Base-by-base conservation (phyloP, 345 rosid genomes). In the Combretum micranthum region DNA sequence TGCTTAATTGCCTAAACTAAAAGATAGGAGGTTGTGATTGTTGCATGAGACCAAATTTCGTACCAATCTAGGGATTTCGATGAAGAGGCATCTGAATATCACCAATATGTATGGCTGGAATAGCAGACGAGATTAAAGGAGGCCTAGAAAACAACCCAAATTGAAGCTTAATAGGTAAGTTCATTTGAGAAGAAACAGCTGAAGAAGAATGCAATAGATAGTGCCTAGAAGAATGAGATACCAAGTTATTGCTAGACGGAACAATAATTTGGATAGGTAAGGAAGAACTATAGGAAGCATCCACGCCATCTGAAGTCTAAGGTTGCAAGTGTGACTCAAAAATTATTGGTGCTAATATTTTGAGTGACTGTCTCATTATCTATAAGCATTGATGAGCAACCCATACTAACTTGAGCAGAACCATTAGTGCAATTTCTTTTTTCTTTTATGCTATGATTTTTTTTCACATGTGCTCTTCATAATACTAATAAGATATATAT, bases 71-170 rank as follows among this genome's bases (percentile, higher is more conserved):
- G 42, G 95, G 84, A 77, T 85, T 85, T 46, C 90, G 71, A 78
- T 84, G 92, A 74, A 94, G 99, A 64, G 99, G 99, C 99, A 90
- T 90, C 80, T 89, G 94, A 69, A 93, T 93, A 63, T 97, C 87
- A 74, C 99, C 99, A 70, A 94, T 94, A 75, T 94, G 99, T 70
- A 94, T 94, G 61, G 99, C 97, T 55, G 95, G 97, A 67, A 82
- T 81, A 25, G 97, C 95, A 52, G 99, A 83, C 55, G 97, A 90
- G 59, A 90, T 85, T 64, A 94, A 62, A 42, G 97, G 75, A 59
- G 92, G 96, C 64, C 97, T 88, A 63, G 99, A 87, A 68, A 94
- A 94, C 65, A 94, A 67, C 60, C 97, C 99, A 75, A 94, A 94
- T 69, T 87, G 99, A 63, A 90, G 83, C 70, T 84, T 85, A 57